Evolutionary conservation across 495 filamentous ascomycete genomes (phyloP), one percentile per base, ranked within the genome.

Genomic region (Pyronema domesticum): DNA sequence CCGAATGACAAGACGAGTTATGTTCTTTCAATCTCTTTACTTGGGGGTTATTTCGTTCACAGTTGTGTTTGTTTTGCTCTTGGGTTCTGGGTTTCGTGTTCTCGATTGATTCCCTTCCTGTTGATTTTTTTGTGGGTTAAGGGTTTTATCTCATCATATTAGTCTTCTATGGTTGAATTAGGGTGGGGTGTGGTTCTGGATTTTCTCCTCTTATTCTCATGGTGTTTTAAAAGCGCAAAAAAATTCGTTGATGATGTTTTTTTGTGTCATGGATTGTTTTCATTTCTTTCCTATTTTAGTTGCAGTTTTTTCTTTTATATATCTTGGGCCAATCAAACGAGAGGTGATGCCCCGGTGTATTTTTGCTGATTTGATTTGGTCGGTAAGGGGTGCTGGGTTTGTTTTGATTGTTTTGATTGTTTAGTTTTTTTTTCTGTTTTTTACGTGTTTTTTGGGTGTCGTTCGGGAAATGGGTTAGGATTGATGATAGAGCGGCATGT

Each of bases 181-280:
- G 54, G 57, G 57, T 54, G 53, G 47, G 46, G 55, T 42, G 57
- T 48, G 40, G 56, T 56, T 51, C 49, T 52, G 55, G 35, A 57
- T 62, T 58, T 55, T 33, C 18, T 30, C 15, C 23, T 49, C 18
- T 55, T 42, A 45, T 53, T 52, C 54, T 45, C 34, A 37, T 56
- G 57, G 46, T 54, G 46, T 58, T 55, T 60, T 55, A 37, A 51
- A 62, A 60, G 53, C 53, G 46, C 45, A 45, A 60, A 53, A 56
- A 60, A 62, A 62, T 57, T 57, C 46, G 59, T 55, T 62, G 56
- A 39, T 46, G 53, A 46, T 53, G 56, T 63, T 60, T 58, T 56
- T 48, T 53, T 19, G 23, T 30, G 23, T 30, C 23, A 30, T 30
- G 23, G 23, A 30, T 30, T 30, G 11, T 50, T 36, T 50, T 50